phyloP scores from a whole-genome alignment of 2,329 filamentous ascomycete genomes.

The Saccharata proteae region DNA sequence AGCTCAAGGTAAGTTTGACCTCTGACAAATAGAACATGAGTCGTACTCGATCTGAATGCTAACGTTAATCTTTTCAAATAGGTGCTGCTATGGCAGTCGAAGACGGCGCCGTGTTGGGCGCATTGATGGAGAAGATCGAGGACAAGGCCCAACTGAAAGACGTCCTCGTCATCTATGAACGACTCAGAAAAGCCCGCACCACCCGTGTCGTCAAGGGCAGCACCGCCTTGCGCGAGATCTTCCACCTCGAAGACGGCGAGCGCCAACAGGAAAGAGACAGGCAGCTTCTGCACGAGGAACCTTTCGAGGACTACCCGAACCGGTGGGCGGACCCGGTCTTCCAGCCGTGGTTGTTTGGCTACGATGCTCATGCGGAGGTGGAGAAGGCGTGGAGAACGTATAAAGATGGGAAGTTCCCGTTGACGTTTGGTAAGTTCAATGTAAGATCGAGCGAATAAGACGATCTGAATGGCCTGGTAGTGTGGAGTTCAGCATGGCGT shows the following conservation, averaged over 20 bases:
- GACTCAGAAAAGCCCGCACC: slow-evolving; percentile 6
- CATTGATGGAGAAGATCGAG: slow-evolving; percentile 28
- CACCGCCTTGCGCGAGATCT: slow-evolving; percentile 2
- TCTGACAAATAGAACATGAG: neutral
- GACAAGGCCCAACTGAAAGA: slow-evolving; percentile 6
- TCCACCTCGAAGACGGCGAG: slow-evolving; percentile 1
- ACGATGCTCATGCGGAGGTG: slow-evolving; percentile 12
- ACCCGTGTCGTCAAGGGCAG: slow-evolving; percentile 2
- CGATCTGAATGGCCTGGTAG: no score
- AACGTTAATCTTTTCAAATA: no score
- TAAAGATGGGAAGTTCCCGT: slow-evolving; percentile 9
- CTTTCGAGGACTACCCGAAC: slow-evolving; percentile 12
- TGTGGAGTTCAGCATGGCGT: no score
- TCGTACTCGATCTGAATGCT: neutral
- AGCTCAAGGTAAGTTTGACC: no score
- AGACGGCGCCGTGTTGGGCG: slow-evolving; percentile 51
- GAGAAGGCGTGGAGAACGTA: slow-evolving; percentile 13
- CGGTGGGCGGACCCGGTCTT: slow-evolving; percentile 14
- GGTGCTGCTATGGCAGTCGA: slow-evolving; percentile 54
- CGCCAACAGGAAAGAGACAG: slow-evolving; percentile 4
- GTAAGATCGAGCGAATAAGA: no score
- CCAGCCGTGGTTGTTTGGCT: slow-evolving; percentile 13
- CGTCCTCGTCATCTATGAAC: slow-evolving; percentile 9
- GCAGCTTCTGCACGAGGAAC: slow-evolving; percentile 10
- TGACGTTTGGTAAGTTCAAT: slow-evolving; percentile 9